phyloP scores from a whole-genome alignment of 164 flowering plant species.

The Chimonanthus salicifolius region DNA sequence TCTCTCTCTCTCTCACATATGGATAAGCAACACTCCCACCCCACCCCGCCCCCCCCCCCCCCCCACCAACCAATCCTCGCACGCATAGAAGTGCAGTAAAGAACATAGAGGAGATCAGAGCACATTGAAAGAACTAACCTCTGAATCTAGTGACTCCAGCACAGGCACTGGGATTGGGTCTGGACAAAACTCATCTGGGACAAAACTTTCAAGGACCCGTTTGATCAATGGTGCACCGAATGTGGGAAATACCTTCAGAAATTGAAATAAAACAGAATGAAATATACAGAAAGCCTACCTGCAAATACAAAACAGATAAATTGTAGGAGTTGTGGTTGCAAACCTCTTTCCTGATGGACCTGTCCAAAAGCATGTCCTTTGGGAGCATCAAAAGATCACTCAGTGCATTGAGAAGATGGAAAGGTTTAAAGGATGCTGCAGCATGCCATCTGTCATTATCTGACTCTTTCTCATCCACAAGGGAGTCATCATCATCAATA shows the following conservation, averaged over 20 bases:
- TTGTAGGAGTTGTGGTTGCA: neutral
- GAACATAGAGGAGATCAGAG: neutral
- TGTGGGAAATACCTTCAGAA: conserved; percentile 71
- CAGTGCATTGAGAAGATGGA: conserved; percentile 76
- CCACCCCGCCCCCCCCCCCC: too few species aligned
- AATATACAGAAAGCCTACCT: neutral
- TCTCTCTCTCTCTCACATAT: too few species aligned
- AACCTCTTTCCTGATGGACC: conserved; percentile 78
- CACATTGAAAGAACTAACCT: conserved; percentile 38
- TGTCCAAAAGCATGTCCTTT: conserved; percentile 67
- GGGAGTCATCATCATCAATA: conserved; percentile 49
- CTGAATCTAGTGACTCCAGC: conserved; percentile 79
- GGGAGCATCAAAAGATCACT: conserved; percentile 98
- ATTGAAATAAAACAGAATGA: neutral
- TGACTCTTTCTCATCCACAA: conserved; percentile 25
- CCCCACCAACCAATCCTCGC: too few species aligned
- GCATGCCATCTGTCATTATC: conserved; percentile 22
- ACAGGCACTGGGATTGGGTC: conserved; percentile 90
- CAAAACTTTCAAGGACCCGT: conserved; percentile 83
- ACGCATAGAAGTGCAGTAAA: too few species aligned
- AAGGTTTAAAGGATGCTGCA: conserved; percentile 55
- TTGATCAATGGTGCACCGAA: conserved; percentile 67
- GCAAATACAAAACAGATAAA: conserved; percentile 2
- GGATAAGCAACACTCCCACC: too few species aligned
- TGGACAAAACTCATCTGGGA: conserved; percentile 97